Base-by-base conservation (phyloP, 1,284 basidiomycete genomes). In the Malassezia dermatis region DNA sequence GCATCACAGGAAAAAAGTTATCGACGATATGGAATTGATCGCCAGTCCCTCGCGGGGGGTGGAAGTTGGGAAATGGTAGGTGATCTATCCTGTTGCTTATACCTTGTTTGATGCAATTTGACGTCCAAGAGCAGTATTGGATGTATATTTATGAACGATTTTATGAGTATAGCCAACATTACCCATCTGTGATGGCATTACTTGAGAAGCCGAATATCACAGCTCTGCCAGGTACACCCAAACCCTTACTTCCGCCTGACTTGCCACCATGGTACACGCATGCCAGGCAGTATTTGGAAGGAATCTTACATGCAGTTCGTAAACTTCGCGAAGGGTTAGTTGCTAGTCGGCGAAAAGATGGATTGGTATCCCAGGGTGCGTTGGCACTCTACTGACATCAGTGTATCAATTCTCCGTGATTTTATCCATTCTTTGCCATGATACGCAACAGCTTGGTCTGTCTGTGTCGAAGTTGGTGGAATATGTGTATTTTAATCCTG, bases 261-360 rank as follows among this genome's bases (percentile, higher is more conserved):
- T 3, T 5, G 8, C 13, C 15, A 30, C 6, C 21, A 2, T 23
- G n/a, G 21, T 8, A 21, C 21, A 2, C 6, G 24, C 31, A 31
- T 30, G 15, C 23, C 15, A 21, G n/a, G 26, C 15, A 34, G 11
- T 19, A 31, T 26, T 51, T 57, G 15, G 27, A 48, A 13, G 13
- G 26, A 11, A 41, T 57, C 11, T 28, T 57, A 5, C 37, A 48
- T 2, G 11, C 15, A 1, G 17, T 52, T 21, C 55, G 55, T n/a
- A 57, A 52, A 31, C 45, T 57, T 6, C 49, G 55, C 11, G 55
- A 57, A n/a, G 55, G 49, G 11, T 12, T 57, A 2, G 44, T 57
- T 7, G 42, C 55, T 10, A 57, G 23, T 17, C 27, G 17, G 17
- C 43, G 55, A 23, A 39, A 27, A 11, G 55, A 57, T 28, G 23